Conservation (phyloP, 2,329 filamentous ascomycete genomes). For the Pestalotiopsis sp. region DNA sequence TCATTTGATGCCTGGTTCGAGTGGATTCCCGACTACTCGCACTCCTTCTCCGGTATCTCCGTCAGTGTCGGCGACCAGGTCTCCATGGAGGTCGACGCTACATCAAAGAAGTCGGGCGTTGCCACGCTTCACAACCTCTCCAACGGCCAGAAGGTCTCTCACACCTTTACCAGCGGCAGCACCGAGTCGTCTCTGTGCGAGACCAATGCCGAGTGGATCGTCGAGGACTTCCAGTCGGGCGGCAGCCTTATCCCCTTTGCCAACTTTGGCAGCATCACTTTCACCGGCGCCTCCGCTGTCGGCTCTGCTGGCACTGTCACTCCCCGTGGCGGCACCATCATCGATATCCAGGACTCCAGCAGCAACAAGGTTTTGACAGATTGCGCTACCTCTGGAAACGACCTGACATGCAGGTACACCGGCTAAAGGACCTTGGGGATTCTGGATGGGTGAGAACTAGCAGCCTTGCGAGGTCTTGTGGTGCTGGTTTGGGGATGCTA, state of each 20-base stretch:
- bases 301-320: slow-evolving; percentile 33
- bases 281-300: slow-evolving; percentile 40
- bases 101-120: slow-evolving; percentile 43
- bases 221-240: slow-evolving; percentile 54
- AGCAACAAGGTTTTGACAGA: slow-evolving; percentile 34
- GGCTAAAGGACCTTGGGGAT: neutral
- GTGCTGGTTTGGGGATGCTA: neutral
- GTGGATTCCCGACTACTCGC: slow-evolving; percentile 60
- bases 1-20: slow-evolving; percentile 57
- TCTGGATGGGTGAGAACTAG: neutral
- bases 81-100: slow-evolving; percentile 35
- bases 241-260: slow-evolving; percentile 44
- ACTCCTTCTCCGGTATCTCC: slow-evolving; percentile 50
- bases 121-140: slow-evolving; percentile 54
- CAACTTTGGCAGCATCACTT: slow-evolving; percentile 48
- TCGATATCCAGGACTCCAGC: slow-evolving; percentile 47
- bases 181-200: slow-evolving; percentile 48
- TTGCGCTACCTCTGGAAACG: slow-evolving; percentile 22
- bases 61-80: slow-evolving; percentile 34
- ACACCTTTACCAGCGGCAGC: slow-evolving; percentile 46
- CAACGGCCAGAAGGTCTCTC: slow-evolving; percentile 52
- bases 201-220: slow-evolving; percentile 66
- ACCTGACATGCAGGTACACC: slow-evolving; percentile 24
- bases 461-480: neutral
- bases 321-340: slow-evolving; percentile 39